Conservation (phyloP, 345 rosid species). For the Euphorbia tirucalli region DNA sequence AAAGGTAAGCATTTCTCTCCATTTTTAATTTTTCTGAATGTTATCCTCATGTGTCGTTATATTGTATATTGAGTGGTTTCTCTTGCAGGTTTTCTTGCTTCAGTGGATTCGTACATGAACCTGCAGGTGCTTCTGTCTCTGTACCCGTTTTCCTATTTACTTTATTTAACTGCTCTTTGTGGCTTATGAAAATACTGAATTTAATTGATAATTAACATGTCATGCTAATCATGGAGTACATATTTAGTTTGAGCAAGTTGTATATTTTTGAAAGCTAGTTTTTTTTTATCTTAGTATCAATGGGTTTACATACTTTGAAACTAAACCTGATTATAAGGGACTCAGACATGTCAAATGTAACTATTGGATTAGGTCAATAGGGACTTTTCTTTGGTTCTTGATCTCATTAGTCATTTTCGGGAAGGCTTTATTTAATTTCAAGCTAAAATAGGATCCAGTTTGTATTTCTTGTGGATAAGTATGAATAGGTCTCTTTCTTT, state of each 20-base stretch:
- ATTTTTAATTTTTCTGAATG: not conserved
- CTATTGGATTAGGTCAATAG: too few relatives aligned
- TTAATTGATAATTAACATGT: not conserved
- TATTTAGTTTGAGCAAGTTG: too few relatives aligned
- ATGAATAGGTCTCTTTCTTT: too few relatives aligned
- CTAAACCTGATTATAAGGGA: not conserved
- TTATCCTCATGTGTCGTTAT: not conserved
- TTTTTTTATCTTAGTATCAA: not conserved
- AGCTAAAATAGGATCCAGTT: too few relatives aligned
- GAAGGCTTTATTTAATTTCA: too few relatives aligned
- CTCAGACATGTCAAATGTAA: not conserved
- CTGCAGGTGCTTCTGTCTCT: slow-evolving; percentile 49
- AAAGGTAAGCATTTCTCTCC: slow-evolving; percentile 37
- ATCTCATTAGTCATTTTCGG: too few relatives aligned
- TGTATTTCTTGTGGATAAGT: too few relatives aligned
- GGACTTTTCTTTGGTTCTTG: too few relatives aligned
- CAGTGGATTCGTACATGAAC: slow-evolving; percentile 96
- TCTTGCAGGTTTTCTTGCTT: slow-evolving; percentile 71
- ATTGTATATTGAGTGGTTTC: not conserved
- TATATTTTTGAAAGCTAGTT: not conserved
- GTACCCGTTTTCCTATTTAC: not conserved
- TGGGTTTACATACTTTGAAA: not conserved
- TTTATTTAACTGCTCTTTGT: not conserved
- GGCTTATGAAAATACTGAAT: too few relatives aligned
- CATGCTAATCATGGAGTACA: not conserved